Evolutionary conservation across 2,329 filamentous ascomycete species (phyloP).

Genomic region (Fusarium mundagurra): DNA sequence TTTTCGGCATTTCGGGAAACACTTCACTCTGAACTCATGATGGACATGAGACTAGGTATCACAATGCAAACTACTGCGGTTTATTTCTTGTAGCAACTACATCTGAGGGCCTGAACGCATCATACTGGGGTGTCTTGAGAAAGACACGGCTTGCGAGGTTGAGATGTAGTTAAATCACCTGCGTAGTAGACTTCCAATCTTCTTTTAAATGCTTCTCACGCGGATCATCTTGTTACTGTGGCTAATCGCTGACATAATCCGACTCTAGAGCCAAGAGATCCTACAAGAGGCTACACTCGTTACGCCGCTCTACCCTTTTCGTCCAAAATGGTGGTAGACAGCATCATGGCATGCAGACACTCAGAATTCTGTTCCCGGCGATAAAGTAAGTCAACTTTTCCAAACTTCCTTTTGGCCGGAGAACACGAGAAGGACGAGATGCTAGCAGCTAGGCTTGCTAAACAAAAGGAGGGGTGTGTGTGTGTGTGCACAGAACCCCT

Average conservation of each 20-base stretch:
- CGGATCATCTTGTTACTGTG: neutral
- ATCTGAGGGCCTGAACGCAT: fast-evolving
- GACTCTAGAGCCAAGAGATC: neutral
- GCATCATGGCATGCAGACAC: neutral
- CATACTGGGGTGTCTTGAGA: neutral
- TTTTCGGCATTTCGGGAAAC: neutral
- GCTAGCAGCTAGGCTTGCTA: neutral
- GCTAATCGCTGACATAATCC: fast-evolving
- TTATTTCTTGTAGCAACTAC: too few species aligned
- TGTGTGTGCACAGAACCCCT: neutral
- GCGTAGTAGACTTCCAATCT: too few species aligned
- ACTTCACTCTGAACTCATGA: neutral
- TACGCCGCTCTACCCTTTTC: neutral
- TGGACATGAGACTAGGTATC: neutral
- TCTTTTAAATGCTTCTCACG: neutral
- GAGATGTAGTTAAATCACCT: fast-evolving
- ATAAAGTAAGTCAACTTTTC: fast-evolving
- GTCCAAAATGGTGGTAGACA: neutral
- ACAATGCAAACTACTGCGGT: neutral
- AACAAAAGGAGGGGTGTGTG: neutral
- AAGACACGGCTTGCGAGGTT: neutral
- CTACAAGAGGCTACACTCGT: fast-evolving
- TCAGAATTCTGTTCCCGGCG: fast-evolving
- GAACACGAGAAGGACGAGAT: fast-evolving
- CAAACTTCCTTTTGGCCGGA: fast-evolving